Base-by-base conservation (phyloP, 352 stramenopile genomes). In the Phytopythium vexans region DNA sequence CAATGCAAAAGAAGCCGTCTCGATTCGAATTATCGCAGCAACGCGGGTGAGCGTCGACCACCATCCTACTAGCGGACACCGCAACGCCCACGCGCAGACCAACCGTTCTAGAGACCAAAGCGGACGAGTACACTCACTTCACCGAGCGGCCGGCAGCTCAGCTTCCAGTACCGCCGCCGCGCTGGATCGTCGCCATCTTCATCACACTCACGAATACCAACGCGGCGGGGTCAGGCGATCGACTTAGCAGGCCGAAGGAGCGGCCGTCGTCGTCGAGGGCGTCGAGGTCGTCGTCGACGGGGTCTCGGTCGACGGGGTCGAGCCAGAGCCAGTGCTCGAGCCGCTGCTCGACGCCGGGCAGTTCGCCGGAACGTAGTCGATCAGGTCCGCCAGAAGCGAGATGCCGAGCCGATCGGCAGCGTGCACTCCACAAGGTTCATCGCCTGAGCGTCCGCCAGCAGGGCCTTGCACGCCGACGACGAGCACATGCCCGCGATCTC, bases 341-440 rank as follows among this genome's bases (percentile, higher is more conserved):
- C 47, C 60, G 34, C 47, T 52, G 31, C 42, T 61, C 12, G 62
- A 64, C 14, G 53, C n/a, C 1, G 62, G 49, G 36, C 64, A 72
- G 33, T 59, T 53, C 7, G 46, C 21, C 42, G 56, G 52, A 43
- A 69, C 53, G 44, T 61, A 66, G 43, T 69, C 55, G 14, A 69
- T 42, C 35, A 72, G 52, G 33, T 72, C 60, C 16, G 60, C 60
- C 9, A 58, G 48, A 33, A 69, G 50, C 41, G 44, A 36, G 49
- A 72, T 72, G 16, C 59, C 47, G 62, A 46, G 16, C 64, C 64
- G 39, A 72, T 52, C 4, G 64, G 66, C 36, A 69, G 52, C 33
- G 66, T 52, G 27, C 64, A 72, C 51, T 72, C 64, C 7, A 56
- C 51, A n/a, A 60, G 53, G 11, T 35, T 53, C 40, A 66, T 54